These are phyloP conservation scores for Brassica rapa DNA, from an alignment of 345 rosid species.

Conservation along the genomic window DNA sequence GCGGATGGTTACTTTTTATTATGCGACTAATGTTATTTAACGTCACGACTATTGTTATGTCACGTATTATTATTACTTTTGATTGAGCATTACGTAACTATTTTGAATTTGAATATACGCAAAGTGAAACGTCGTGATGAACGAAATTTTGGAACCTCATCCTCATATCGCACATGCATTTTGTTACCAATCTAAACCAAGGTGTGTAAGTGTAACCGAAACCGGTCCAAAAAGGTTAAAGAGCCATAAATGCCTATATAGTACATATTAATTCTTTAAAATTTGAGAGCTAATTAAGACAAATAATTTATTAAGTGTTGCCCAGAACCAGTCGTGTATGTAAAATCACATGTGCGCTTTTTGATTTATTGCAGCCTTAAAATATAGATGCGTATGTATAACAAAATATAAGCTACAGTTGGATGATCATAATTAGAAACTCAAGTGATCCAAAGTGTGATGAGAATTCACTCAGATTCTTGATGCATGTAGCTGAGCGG, in stretches of 20 bases:
- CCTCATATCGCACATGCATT: background rate
- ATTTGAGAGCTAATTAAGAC: background rate
- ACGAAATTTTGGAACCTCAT: background rate
- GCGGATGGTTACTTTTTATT: slow-evolving; percentile 1
- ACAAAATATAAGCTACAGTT: background rate
- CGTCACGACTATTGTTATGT: background rate
- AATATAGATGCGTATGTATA: background rate
- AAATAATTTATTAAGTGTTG: too few species aligned
- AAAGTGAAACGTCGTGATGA: background rate
- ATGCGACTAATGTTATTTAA: background rate
- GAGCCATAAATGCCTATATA: background rate
- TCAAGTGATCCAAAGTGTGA: background rate
- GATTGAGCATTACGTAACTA: background rate
- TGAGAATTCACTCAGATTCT: background rate
- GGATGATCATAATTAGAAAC: background rate
- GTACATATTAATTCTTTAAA: background rate
- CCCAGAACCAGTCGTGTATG: background rate
- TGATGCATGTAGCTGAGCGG: slow-evolving; percentile 4
- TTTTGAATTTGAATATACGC: background rate
- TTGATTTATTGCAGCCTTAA: background rate
- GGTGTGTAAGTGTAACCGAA: background rate
- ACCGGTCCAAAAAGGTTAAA: background rate
- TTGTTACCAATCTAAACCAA: background rate
- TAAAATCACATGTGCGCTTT: background rate
- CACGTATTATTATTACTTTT: background rate